phyloP scores from a whole-genome alignment of 2,329 filamentous ascomycete species.

The Pestalotiopsis sp. region DNA sequence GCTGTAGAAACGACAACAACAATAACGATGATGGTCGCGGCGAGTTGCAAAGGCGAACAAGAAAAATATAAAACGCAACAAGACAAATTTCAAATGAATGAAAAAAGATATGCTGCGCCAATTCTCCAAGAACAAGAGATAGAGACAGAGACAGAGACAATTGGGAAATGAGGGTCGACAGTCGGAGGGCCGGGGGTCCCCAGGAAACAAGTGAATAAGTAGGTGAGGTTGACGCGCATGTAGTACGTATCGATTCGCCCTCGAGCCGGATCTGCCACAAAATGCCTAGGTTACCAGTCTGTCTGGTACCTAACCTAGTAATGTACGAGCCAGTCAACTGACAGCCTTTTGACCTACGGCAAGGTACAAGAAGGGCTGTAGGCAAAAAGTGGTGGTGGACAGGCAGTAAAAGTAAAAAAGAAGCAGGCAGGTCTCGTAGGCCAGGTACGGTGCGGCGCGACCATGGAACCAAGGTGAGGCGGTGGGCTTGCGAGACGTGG shows the following conservation, averaged over 20 bases:
- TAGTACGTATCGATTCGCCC: too few relatives aligned
- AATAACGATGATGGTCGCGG: background rate
- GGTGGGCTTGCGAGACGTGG: background rate
- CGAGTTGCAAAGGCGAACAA: background rate
- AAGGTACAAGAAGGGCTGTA: background rate
- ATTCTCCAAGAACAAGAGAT: background rate
- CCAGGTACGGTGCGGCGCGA: background rate
- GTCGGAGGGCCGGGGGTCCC: background rate
- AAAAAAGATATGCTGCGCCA: background rate
- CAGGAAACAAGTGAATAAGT: slow-evolving; percentile 6
- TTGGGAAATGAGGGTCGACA: slow-evolving; percentile 10
- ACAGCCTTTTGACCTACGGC: background rate
- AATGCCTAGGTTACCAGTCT: too few relatives aligned
- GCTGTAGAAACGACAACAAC: background rate
- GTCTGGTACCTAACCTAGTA: too few relatives aligned
- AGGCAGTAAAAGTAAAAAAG: too few relatives aligned
- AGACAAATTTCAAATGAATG: background rate
- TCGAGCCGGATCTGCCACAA: background rate
- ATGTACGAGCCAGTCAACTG: background rate
- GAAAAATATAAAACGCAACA: background rate
- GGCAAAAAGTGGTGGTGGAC: too few relatives aligned
- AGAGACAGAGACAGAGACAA: background rate
- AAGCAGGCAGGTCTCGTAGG: background rate
- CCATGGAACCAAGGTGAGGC: background rate
- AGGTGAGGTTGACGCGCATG: background rate